phyloP scores from a whole-genome alignment of 192 early-diverging fungal genomes.

The Dispira simplex region DNA sequence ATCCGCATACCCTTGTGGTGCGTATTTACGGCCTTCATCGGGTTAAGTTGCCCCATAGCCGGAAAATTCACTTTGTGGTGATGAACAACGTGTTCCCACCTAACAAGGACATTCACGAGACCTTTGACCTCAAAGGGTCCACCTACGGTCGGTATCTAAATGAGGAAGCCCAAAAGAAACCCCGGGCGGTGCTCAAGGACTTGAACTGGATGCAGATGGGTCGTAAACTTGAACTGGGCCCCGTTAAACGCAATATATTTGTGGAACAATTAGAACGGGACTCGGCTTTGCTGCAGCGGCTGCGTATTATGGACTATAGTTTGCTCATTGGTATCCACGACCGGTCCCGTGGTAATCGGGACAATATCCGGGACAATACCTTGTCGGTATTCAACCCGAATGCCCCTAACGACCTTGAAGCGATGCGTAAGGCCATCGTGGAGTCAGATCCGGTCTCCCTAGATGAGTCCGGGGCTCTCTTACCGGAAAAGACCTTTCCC shows the following conservation, averaged over 20 bases:
- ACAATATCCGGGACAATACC: slow-evolving; percentile 84
- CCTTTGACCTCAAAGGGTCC: slow-evolving; percentile 94
- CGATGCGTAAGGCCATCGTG: slow-evolving; percentile 30
- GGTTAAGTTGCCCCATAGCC: slow-evolving; percentile 82
- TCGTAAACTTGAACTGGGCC: slow-evolving; percentile 67
- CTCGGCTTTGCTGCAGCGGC: slow-evolving; percentile 52
- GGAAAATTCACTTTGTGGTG: slow-evolving; percentile 97
- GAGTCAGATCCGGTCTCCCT: slow-evolving; percentile 29
- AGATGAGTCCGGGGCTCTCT: slow-evolving; percentile 21
- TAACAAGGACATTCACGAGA: slow-evolving; percentile 92
- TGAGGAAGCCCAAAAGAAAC: slow-evolving; percentile 59
- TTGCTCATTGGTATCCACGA: slow-evolving; percentile 89
- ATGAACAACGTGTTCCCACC: slow-evolving; percentile 98
- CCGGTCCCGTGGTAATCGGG: slow-evolving; percentile 62
- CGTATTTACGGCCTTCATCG: slow-evolving; percentile 94
- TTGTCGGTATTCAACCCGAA: slow-evolving; percentile 68
- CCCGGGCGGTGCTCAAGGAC: slow-evolving; percentile 91
- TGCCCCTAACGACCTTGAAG: slow-evolving; percentile 12
- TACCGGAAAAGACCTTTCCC: slow-evolving; percentile 31
- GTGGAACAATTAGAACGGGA: slow-evolving; percentile 78
- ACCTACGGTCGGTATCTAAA: slow-evolving; percentile 68
- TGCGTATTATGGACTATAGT: slow-evolving; percentile 98
- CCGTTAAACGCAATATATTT: slow-evolving; percentile 60
- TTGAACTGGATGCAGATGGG: slow-evolving; percentile 78
- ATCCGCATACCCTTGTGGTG: slow-evolving; percentile 85